phyloP scores from a whole-genome alignment of 352 stramenopile genomes.

The Pythium chondricola region DNA sequence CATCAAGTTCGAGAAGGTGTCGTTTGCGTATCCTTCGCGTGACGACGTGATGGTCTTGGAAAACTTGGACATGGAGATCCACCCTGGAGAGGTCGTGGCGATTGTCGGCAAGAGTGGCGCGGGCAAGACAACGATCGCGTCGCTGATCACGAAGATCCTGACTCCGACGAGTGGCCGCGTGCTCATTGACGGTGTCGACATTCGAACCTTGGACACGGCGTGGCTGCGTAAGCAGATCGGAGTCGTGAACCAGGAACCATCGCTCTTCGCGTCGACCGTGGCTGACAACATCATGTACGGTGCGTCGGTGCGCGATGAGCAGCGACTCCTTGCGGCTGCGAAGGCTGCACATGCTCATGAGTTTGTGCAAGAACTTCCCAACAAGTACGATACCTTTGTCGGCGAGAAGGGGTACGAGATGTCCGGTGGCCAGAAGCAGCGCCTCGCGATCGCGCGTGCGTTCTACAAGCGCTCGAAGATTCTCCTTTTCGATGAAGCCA shows the following conservation, averaged over 20 bases:
- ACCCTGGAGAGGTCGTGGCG: conserved; percentile 74
- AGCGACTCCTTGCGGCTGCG: conserved; percentile 47
- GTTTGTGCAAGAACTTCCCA: conserved; percentile 77
- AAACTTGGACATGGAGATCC: conserved; percentile 57
- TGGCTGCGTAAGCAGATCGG: conserved; percentile 83
- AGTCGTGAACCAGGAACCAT: conserved; percentile 84
- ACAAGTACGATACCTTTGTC: conserved; percentile 96
- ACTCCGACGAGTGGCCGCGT: conserved; percentile 48
- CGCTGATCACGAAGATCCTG: conserved; percentile 76
- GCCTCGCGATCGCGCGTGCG: conserved; percentile 78
- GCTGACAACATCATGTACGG: conserved; percentile 87
- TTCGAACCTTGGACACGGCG: conserved; percentile 51
- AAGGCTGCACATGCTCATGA: conserved; percentile 75
- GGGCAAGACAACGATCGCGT: conserved; percentile 81
- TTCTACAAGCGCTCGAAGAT: conserved; percentile 80
- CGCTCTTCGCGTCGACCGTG: conserved; percentile 76
- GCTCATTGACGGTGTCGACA: conserved; percentile 66
- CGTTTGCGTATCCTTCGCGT: conserved; percentile 77
- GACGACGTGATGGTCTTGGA: conserved; percentile 65
- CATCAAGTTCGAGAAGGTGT: conserved; percentile 77
- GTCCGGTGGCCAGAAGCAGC: conserved; percentile 96
- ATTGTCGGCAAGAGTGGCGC: conserved; percentile 83
- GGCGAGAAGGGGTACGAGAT: conserved; percentile 96
- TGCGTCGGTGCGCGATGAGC: conserved; percentile 37
- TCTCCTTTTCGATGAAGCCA: conserved; percentile 81